Evolutionary conservation across 805 yeast species (phyloP).

Genomic region (Candida rishiriensis): DNA sequence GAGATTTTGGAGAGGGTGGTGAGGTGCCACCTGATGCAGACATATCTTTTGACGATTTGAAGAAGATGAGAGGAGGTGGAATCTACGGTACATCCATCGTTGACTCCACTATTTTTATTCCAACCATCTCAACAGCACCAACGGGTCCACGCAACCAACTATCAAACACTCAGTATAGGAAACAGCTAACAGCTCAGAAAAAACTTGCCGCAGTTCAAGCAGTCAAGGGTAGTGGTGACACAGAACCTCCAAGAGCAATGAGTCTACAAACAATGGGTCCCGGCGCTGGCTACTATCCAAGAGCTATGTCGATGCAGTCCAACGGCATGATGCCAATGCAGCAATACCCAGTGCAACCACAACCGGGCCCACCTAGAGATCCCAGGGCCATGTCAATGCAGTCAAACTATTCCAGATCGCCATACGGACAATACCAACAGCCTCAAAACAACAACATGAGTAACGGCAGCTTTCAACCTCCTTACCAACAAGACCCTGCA

Average conservation of each 20-base stretch:
- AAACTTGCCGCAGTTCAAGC: slow-evolving; percentile 41
- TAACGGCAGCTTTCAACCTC: not conserved
- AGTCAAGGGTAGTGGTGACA: slow-evolving; percentile 25
- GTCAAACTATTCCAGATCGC: slow-evolving; percentile 14
- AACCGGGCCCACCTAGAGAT: slow-evolving; percentile 15
- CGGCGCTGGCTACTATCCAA: slow-evolving; percentile 15
- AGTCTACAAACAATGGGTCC: slow-evolving; percentile 19
- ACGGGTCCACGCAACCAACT: slow-evolving; percentile 27
- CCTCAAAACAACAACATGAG: not conserved
- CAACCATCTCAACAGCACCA: slow-evolving; percentile 47
- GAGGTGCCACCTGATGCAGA: slow-evolving; percentile 31
- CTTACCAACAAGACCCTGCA: not conserved
- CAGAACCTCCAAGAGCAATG: slow-evolving; percentile 32
- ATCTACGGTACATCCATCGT: slow-evolving; percentile 50
- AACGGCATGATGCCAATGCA: slow-evolving; percentile 8
- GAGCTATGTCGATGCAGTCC: slow-evolving; percentile 27
- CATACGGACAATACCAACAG: slow-evolving; percentile 2
- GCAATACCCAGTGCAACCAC: not conserved
- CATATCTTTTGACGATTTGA: slow-evolving; percentile 60
- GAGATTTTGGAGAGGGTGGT: slow-evolving; percentile 24
- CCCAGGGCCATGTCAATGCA: slow-evolving; percentile 46
- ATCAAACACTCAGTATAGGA: slow-evolving; percentile 61
- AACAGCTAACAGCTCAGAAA: slow-evolving; percentile 63
- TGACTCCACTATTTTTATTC: slow-evolving; percentile 73
- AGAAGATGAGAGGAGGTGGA: slow-evolving; percentile 61